Base-by-base conservation (phyloP, 2,329 filamentous ascomycete genomes). In the Microcyclospora tardicrescens region DNA sequence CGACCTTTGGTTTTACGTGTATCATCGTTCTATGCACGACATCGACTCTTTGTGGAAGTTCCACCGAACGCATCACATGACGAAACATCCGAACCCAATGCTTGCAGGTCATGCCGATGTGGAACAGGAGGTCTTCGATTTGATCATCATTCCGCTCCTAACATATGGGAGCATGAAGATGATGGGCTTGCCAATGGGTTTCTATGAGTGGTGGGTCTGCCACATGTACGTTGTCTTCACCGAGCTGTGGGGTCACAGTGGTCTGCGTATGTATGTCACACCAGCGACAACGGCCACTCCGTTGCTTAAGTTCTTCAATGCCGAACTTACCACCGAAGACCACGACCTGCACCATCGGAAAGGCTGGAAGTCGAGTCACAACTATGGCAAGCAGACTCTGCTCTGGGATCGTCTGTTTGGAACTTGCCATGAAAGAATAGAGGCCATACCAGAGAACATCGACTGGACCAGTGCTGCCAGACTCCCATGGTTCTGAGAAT, bases 161-260 rank as follows among this genome's bases (percentile, higher is more conserved):
- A 54, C 63, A 1, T 65, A 56, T 40, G 46, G 50, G 35, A 60
- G 51, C 1, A 39, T 65, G 28, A 58, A 53, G 32, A 33, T 45
- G 34, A 51, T 59, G 28, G 62, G 63, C 0, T 31, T 65, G 10
- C 62, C 61, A 1, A 59, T 66, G 57, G 61, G 59, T 1, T 66
- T 67, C 40, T 66, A 65, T 33, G 62, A 65, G 29, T 63, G 59
- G 61, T 66, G 62, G 62, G 42, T 66, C 12, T 66, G 62, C 43
- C 57, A 65, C 14, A 32, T 6, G 14, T 32, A 32, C 30, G 49
- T 66, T n/a, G 49, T 60, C 3, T 66, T 56, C 43, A 47, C 59
- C 5, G 61, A 64, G 37, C 27, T 63, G 2, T 41, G 44, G 15
- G 61, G 61, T 2, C 61, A 64, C 33, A 60, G 54, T 28, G 61